Base-by-base conservation (phyloP, 116 monocot genomes). In the Cymodocea nodosa region DNA sequence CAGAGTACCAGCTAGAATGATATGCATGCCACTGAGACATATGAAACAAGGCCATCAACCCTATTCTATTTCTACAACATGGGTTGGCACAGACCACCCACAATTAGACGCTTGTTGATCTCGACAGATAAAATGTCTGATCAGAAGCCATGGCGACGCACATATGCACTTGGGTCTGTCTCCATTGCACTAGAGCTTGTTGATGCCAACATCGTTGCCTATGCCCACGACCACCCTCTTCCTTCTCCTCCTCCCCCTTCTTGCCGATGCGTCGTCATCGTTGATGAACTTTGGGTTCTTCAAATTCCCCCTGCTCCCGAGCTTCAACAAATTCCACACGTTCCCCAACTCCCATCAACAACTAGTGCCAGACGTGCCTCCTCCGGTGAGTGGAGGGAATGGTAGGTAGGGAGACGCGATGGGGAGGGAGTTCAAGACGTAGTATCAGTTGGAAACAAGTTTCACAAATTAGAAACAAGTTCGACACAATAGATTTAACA, bases 351-450 rank as follows among this genome's bases (percentile, higher is more conserved):
- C 11, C 4, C 44, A 44, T 6, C 44, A 6, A 44, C 4, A 6
- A 0, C 44, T 4, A 0, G 9, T 2, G 56, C 16, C 16, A 34
- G 34, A 2, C 6, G 34, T 8, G 56, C 17, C 56, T 6, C 39
- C 19, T 22, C 19, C 20, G 56, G 39, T 2, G 18, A 6, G 19
- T 5, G 14, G 56, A 17, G 34, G 37, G 24, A 35, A 13, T 11
- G 13, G n/a, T 19, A 19, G 39, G 40, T 1, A 37, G 23, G 39
- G 4, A 4, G 44, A 54, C n/a, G 5, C 69, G 40, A 44, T 57
- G 13, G 18, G 60, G n/a, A 51, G 70, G 61, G 30, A 51, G 17
- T 30, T 71, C 34, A 35, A 24, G 30, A 52, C 70, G 8, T n/a
- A n/a, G n/a, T n/a, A n/a, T n/a, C n/a, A n/a, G n/a, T n/a, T n/a